Conservation (phyloP, 768 basidiomycete species). For the Lentinula lateritia region DNA sequence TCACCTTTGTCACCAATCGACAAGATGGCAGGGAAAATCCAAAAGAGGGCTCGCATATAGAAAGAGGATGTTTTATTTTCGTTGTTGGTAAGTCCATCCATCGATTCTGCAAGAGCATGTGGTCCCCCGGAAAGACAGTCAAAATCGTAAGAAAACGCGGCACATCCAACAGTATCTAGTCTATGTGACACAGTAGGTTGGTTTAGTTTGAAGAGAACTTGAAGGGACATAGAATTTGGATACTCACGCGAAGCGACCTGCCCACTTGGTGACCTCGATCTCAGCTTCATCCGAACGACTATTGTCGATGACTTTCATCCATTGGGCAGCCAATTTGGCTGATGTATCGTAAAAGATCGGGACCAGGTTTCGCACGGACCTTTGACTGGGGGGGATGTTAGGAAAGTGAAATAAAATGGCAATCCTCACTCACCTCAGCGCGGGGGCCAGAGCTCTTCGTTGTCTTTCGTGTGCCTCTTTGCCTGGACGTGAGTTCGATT, state of each 20-base stretch:
- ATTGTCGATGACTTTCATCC: constrained; percentile 40
- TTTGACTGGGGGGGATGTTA: constrained; percentile 27
- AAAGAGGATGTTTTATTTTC: constrained; percentile 53
- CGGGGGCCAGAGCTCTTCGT: constrained; percentile 45
- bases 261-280: constrained; percentile 55
- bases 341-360: constrained; percentile 54
- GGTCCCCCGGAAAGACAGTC: constrained; percentile 45
- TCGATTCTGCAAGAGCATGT: constrained; percentile 42
- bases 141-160: constrained; percentile 63
- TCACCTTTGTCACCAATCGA: constrained; percentile 52
- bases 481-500: constrained; percentile 25
- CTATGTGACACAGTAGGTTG: constrained; percentile 19
- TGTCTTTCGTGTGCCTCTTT: constrained; percentile 54
- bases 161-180: constrained; percentile 53
- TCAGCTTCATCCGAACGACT: constrained; percentile 32
- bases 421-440: constrained; percentile 38
- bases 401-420: background rate
- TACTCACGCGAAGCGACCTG: constrained; percentile 54
- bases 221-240: background rate
- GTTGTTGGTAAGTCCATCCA: constrained; percentile 58
- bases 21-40: constrained; percentile 51
- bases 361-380: constrained; percentile 46
- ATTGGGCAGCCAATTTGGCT: constrained; percentile 43
- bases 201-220: background rate
- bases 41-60: constrained; percentile 61